Conservation (phyloP, 2,329 filamentous ascomycete species). For the Diaporthe citri region DNA sequence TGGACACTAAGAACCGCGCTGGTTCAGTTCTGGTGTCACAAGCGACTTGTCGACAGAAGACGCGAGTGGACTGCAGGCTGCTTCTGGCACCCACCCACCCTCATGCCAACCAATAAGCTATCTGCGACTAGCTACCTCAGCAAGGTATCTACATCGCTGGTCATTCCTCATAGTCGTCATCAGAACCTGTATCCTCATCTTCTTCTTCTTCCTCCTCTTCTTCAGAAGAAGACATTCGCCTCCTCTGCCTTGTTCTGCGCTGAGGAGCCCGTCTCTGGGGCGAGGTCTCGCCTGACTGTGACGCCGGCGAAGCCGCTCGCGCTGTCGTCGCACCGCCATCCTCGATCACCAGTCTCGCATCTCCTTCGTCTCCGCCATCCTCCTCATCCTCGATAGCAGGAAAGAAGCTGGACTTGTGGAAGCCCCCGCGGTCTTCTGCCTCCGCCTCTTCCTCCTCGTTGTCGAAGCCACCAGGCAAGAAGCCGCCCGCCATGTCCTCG, state of each 20-base stretch:
- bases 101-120: neutral
- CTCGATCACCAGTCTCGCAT: conserved; percentile 48
- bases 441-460: conserved; percentile 57
- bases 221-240: conserved; percentile 39
- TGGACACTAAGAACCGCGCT: neutral
- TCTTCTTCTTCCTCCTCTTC: conserved; percentile 44
- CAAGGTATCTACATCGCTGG: conserved; percentile 1
- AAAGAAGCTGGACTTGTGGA: conserved; percentile 61
- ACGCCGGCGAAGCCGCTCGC: neutral
- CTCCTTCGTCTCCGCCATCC: conserved; percentile 48
- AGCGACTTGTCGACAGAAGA: neutral
- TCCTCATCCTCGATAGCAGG: conserved; percentile 57
- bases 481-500: conserved; percentile 71
- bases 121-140: neutral
- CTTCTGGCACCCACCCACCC: neutral
- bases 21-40: neutral
- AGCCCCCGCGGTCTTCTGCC: conserved; percentile 40
- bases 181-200: conserved; percentile 39
- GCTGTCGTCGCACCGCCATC: conserved; percentile 51
- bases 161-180: conserved; percentile 39
- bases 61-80: neutral
- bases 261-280: neutral
- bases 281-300: neutral
- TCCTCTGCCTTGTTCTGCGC: conserved; percentile 17
- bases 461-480: conserved; percentile 69